Base-by-base conservation (phyloP, 352 stramenopile genomes). In the Phytopythium oedochilum region DNA sequence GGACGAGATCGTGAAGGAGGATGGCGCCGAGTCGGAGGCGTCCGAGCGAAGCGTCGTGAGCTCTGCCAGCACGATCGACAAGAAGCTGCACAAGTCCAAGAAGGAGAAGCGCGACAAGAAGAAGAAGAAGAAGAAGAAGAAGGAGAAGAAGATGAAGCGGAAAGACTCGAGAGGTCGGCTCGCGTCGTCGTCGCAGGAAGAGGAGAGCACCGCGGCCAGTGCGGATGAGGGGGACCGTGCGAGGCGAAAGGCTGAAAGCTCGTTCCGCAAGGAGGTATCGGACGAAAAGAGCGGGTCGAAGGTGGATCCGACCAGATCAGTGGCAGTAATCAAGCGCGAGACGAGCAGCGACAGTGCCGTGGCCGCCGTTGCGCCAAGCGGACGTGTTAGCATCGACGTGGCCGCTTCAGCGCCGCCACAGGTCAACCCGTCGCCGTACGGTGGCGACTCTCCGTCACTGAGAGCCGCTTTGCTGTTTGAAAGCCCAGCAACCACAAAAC, bases 81-180 rank as follows among this genome's bases (percentile, higher is more conserved):
- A 54, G 26, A 83, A 76, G 55, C 63, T 54, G 28, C 68, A 83
- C 35, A 82, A 39, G 46, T 39, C 46, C 28, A 52, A 86, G 53
- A 69, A 68, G 15, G 73, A 82, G 50, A 83, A 83, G 50, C 60
- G 70, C 25, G 74, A 83, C 29, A 83, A 86, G 49, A 75, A 80
- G 47, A 83, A 87, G 63, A 68, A 71, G 44, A 78, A 79, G 45
- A 83, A 78, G 57, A 78, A 67, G 35, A 82, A 68, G 59, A 82
- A 67, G 35, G 80, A 68, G 59, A 82, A 71, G 40, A 77, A 70
- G 42, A 55, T 68, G 40, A 78, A 67, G n/a, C 60, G 66, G 23
- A 75, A 52, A 8, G 53, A 64, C 29, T 54, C 68, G 44, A 45
- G 63, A 29, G 66, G 72, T 20, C 67, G 55, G 47, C 52, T 65